Base-by-base conservation (phyloP, 345 rosid species). In the Clarkia xantiana region DNA sequence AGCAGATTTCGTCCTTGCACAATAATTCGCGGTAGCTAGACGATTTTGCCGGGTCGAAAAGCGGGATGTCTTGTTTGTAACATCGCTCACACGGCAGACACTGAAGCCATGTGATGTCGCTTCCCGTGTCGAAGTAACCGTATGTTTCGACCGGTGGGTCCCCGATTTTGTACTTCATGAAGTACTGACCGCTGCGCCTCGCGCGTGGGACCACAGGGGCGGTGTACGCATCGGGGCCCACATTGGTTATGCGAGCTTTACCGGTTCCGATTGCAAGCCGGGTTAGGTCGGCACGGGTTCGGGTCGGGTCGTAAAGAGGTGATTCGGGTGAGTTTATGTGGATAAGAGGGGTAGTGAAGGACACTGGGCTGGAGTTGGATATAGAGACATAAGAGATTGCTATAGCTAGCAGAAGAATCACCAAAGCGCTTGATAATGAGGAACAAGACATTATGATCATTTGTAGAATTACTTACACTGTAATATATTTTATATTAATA, bases 311-410 rank as follows among this genome's bases (percentile, higher is more conserved):
- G 0, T 65, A 65, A 18, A 50, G 43, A 3, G 57, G 64, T 4
- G 64, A 65, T 17, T 65, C 56, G 41, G 57, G 64, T 29, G 60
- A 59, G 54, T 52, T 49, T 17, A 45, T 25, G 44, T 65, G 64
- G 12, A 54, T 40, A 10, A 58, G 43, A 25, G 51, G 39, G 0
- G 49, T 15, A 44, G 14, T 14, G 23, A 64, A 49, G 10, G 47
- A 41, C 9, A n/a, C 11, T 9, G 19, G 18, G 36, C 2, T 8
- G 23, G 25, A 0, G 14, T 25, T 25, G 14, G 55, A 4, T 44
- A 22, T 17, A 9, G 54, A 15, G 13, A 29, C 45, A 42, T 9
- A 10, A 25, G 17, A 57, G 34, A 44, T 42, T 18, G 19, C 10
- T 42, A 42, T 11, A n/a, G n/a, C n/a, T 11, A 44, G 10, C 8